A percentile compares a stretch with the other conserved stretches of the same genome.
Evolutionary conservation across 2,329 filamentous ascomycete species (phyloP).

Genomic region (Bisporella sp.): DNA sequence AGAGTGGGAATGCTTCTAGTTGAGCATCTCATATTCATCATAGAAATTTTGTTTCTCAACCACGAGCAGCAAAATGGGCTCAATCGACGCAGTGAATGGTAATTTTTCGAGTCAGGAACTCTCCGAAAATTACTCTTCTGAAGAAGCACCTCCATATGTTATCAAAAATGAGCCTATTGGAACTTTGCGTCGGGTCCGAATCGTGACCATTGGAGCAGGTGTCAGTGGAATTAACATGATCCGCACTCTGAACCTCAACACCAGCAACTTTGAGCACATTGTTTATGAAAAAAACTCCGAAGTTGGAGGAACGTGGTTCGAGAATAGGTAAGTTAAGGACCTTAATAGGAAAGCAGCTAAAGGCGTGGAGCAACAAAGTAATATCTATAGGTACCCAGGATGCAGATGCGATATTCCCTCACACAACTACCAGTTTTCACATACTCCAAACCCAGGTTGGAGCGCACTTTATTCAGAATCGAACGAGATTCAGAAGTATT

Average conservation of each 20-base stretch:
- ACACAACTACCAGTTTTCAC: constrained; percentile 58
- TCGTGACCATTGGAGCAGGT: constrained; percentile 40
- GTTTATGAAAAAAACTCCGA: constrained; percentile 50
- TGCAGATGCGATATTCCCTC: constrained; percentile 47
- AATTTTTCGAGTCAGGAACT: too few relatives aligned
- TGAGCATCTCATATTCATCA: too few relatives aligned
- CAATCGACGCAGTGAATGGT: too few relatives aligned
- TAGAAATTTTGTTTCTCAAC: too few relatives aligned
- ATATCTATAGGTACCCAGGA: constrained; percentile 38
- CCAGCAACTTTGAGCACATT: constrained; percentile 36
- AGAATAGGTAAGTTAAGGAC: constrained; percentile 33
- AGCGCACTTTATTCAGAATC: constrained; percentile 48
- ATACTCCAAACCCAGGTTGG: constrained; percentile 53
- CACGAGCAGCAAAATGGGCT: too few relatives aligned
- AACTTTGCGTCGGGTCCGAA: constrained; percentile 5
- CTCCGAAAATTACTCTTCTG: too few relatives aligned
- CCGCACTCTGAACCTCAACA: constrained; percentile 36
- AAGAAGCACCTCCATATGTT: neutral
- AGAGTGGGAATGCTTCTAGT: too few relatives aligned
- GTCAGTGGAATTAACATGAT: constrained; percentile 39
- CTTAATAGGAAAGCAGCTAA: too few relatives aligned
- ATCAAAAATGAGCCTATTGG: constrained; percentile 7
- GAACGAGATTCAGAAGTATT: constrained; percentile 48
- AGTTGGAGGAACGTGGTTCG: constrained; percentile 51
- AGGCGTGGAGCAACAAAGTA: too few relatives aligned